These are phyloP conservation scores for Lyophyllum semitale DNA, from an alignment of 768 basidiomycete genomes.

Conservation along the genomic window DNA sequence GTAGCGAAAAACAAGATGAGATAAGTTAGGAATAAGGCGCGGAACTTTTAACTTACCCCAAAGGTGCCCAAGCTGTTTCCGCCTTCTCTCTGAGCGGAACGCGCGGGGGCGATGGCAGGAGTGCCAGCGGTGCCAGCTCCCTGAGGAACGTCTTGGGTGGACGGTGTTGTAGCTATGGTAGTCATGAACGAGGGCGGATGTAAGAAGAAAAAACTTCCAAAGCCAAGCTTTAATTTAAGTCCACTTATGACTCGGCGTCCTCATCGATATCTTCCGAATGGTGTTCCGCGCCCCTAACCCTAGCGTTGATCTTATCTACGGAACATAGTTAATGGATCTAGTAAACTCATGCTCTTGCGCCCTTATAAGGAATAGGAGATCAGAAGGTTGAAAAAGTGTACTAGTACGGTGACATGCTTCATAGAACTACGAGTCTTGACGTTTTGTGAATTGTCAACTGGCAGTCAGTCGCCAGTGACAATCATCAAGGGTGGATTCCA, in stretches of 20 bases:
- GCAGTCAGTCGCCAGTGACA: background rate
- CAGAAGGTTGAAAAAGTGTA: background rate
- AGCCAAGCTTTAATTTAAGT: conserved; percentile 2
- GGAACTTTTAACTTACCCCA: conserved; percentile 41
- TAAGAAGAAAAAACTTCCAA: conserved; percentile 12
- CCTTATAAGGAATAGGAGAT: background rate
- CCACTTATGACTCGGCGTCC: conserved; percentile 16
- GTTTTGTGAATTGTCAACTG: background rate
- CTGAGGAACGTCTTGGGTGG: conserved; percentile 37
- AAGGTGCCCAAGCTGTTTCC: conserved; percentile 72
- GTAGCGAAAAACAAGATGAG: conserved; percentile 5
- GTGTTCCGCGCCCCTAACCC: conserved; percentile 29
- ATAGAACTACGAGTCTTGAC: background rate
- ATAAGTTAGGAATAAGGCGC: conserved; percentile 5
- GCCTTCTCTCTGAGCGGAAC: conserved; percentile 51
- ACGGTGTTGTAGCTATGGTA: conserved; percentile 27
- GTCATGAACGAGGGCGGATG: conserved; percentile 21
- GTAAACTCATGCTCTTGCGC: too few relatives aligned
- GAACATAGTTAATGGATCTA: background rate
- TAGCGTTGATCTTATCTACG: conserved; percentile 19
- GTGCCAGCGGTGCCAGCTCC: conserved; percentile 41
- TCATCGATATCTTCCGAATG: conserved; percentile 15
- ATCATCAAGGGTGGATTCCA: background rate
- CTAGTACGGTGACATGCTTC: too few relatives aligned
- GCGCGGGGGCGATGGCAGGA: conserved; percentile 52